These are phyloP conservation scores for Lachnellula subtilissima DNA, from an alignment of 2,329 filamentous ascomycete species.

Conservation along the genomic window DNA sequence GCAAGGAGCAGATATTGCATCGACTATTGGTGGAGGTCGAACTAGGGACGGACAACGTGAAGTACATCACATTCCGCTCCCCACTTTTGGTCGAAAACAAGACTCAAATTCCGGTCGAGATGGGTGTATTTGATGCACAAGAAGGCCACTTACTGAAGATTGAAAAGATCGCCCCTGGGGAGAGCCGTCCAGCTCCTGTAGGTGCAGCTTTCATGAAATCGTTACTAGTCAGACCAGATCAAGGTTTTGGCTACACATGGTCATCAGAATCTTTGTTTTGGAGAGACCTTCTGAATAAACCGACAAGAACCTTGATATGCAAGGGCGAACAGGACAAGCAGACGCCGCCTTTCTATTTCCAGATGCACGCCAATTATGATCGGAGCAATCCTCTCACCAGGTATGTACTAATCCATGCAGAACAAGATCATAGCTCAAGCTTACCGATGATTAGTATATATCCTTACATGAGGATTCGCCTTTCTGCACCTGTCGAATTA, in stretches of 20 bases:
- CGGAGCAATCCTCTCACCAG: constrained; percentile 75
- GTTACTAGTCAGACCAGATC: constrained; percentile 81
- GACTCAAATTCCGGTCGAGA: constrained; percentile 90
- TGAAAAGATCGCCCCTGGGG: constrained; percentile 92
- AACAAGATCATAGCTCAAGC: constrained; percentile 12
- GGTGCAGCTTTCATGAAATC: constrained; percentile 89
- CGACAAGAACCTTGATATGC: constrained; percentile 83
- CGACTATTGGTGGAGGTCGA: constrained; percentile 88
- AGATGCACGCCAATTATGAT: constrained; percentile 83
- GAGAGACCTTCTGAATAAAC: constrained; percentile 81
- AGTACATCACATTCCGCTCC: constrained; percentile 93
- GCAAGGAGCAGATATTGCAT: constrained; percentile 79
- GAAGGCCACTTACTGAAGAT: constrained; percentile 93
- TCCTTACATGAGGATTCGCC: constrained; percentile 87
- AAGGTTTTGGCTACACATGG: constrained; percentile 96
- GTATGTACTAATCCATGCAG: constrained; percentile 37
- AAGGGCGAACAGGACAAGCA: constrained; percentile 76
- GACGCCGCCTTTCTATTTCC: constrained; percentile 87
- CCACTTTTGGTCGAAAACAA: constrained; percentile 91
- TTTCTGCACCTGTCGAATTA: constrained; percentile 88
- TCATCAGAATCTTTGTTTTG: constrained; percentile 86
- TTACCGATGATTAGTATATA: constrained; percentile 58
- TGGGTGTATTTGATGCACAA: constrained; percentile 83
- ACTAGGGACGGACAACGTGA: constrained; percentile 91
- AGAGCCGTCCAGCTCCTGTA: constrained; percentile 83